These are phyloP conservation scores for Lentinula lateritia DNA, from an alignment of 768 basidiomycete genomes.

Conservation along the genomic window DNA sequence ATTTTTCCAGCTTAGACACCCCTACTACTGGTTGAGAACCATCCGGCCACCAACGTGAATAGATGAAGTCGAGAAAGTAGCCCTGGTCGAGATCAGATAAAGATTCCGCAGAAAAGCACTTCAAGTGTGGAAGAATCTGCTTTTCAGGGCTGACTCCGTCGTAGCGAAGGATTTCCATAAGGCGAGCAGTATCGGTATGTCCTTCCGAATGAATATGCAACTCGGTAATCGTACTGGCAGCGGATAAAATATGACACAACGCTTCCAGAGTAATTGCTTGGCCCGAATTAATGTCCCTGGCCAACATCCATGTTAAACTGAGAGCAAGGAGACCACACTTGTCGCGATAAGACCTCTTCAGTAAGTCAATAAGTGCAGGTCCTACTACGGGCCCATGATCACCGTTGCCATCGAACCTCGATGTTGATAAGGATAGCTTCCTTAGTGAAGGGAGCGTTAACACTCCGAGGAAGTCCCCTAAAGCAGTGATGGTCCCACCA, in stretches of 20 bases:
- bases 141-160: neutral
- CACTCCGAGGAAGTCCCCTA: neutral
- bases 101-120: neutral
- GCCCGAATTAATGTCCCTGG: too few relatives aligned
- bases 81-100: neutral
- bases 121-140: neutral
- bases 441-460: neutral
- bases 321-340: neutral
- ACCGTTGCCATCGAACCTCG: neutral
- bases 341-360: neutral
- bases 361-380: neutral
- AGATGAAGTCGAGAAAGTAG: neutral
- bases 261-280: neutral
- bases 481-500: neutral
- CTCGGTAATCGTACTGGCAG: neutral
- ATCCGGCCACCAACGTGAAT: neutral
- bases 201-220: neutral
- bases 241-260: neutral
- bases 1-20: neutral
- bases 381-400: neutral
- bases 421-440: neutral
- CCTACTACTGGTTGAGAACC: neutral
- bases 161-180: neutral
- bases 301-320: neutral
- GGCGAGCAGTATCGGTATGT: neutral